Evolutionary conservation across 2,329 filamentous ascomycete genomes (phyloP).

Genomic region (Colletotrichum noveboracense): DNA sequence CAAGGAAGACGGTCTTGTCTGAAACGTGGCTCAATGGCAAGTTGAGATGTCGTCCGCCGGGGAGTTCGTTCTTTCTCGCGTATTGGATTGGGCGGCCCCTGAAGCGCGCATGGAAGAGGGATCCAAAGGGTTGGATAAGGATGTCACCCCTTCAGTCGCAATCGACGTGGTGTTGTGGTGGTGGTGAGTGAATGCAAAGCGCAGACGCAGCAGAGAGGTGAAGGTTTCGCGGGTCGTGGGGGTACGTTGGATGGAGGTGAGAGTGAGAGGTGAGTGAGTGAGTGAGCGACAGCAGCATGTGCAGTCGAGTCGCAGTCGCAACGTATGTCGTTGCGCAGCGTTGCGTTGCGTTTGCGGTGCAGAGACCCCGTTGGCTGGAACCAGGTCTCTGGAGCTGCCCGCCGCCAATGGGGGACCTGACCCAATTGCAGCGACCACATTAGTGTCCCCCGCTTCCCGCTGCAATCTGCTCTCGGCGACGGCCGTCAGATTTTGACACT

Average conservation of each 20-base stretch:
- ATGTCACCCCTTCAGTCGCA: not conserved
- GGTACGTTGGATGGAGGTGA: not conserved
- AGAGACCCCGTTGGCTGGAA: not conserved
- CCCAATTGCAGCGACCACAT: not conserved
- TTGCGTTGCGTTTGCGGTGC: constrained; percentile 21
- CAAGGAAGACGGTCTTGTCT: not conserved
- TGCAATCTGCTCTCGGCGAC: not conserved
- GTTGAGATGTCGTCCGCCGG: constrained; percentile 14
- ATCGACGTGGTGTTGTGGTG: not conserved
- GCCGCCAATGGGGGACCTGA: not conserved
- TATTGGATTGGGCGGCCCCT: not conserved
- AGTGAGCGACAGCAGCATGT: not conserved
- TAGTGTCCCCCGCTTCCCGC: constrained; percentile 10
- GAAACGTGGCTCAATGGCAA: constrained; percentile 16
- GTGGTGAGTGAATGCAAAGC: not conserved
- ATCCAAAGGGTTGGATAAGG: not conserved
- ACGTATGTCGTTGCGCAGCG: constrained; percentile 16
- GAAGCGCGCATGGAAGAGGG: not conserved
- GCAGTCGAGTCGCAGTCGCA: not conserved
- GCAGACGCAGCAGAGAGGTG: not conserved
- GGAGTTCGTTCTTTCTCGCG: not conserved
- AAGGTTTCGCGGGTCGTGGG: not conserved
- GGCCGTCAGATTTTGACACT: not conserved
- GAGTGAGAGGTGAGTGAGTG: not conserved
- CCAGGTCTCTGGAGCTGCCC: not conserved